Conservation (phyloP, 2,329 filamentous ascomycete genomes). For the Colletotrichum musicola region DNA sequence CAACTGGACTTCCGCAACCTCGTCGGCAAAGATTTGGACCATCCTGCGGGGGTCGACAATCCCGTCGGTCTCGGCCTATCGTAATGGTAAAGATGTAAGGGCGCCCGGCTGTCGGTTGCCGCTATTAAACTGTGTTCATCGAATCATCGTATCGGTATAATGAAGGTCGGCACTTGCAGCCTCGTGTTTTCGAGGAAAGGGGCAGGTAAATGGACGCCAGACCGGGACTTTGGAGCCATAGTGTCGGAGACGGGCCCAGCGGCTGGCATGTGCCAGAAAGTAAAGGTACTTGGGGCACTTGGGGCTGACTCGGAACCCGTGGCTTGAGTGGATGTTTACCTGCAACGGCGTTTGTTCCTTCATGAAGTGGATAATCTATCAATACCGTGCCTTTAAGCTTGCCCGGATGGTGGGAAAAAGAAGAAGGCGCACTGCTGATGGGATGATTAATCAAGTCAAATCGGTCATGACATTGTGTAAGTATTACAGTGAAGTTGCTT, state of each 20-base stretch:
- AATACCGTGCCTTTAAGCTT: neutral
- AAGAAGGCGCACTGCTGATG: too few relatives aligned
- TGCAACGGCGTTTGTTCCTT: slow-evolving; percentile 29
- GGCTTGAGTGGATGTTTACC: slow-evolving; percentile 11
- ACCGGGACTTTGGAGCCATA: neutral
- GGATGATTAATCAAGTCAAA: too few relatives aligned
- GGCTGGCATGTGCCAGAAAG: slow-evolving; percentile 20
- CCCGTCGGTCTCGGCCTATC: slow-evolving; percentile 59
- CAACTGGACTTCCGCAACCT: slow-evolving; percentile 90
- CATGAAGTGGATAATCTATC: neutral
- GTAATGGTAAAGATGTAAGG: slow-evolving; percentile 25
- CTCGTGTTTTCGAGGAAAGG: neutral
- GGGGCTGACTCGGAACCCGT: slow-evolving; percentile 17
- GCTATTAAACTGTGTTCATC: neutral
- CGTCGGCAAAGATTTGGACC: slow-evolving; percentile 71
- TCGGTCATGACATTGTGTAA: too few relatives aligned
- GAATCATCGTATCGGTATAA: neutral
- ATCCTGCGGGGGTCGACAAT: slow-evolving; percentile 41
- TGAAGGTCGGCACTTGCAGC: neutral
- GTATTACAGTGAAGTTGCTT: too few relatives aligned
- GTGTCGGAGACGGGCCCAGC: slow-evolving; percentile 2
- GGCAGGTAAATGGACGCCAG: slow-evolving; percentile 16
- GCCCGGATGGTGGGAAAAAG: too few relatives aligned
- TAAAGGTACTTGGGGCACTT: slow-evolving; percentile 1
- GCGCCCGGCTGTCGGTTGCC: neutral